A percentile compares a stretch with the other conserved stretches of the same genome.
phyloP scores from a whole-genome alignment of 208 protist species.

The Balamuthia mandrillaris region DNA sequence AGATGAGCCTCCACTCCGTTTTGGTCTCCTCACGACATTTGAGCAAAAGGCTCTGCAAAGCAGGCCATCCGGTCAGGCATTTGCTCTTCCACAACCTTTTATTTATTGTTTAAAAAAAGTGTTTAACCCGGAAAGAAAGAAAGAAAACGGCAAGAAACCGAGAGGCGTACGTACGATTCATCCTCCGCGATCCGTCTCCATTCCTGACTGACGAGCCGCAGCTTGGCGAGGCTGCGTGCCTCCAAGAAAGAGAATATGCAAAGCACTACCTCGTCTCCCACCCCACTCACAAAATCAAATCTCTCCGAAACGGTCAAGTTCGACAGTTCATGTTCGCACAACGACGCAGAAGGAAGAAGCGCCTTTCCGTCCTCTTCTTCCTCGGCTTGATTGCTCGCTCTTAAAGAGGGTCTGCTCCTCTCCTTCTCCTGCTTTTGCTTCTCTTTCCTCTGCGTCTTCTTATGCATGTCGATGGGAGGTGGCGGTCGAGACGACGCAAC shows the following conservation, averaged over 20 bases:
- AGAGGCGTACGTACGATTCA: background rate
- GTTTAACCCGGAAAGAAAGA: background rate
- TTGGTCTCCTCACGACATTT: background rate
- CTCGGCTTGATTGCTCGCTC: too few species aligned
- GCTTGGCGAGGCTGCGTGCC: background rate
- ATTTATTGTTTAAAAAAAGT: background rate
- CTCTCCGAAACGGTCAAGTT: too few species aligned
- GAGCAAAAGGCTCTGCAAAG: background rate
- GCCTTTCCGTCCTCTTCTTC: too few species aligned
- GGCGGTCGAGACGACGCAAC: too few species aligned
- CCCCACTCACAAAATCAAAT: too few species aligned
- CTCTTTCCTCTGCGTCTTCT: too few species aligned
- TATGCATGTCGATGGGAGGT: too few species aligned
- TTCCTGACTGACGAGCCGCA: background rate
- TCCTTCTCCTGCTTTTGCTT: too few species aligned
- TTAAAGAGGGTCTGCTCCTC: too few species aligned
- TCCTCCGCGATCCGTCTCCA: constrained; percentile 33
- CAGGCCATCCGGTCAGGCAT: background rate
- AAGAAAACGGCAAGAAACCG: background rate
- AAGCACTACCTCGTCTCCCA: constrained; percentile 10
- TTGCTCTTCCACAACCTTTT: background rate
- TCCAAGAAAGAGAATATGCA: constrained; percentile 30
- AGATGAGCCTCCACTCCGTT: background rate
- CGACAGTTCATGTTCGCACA: too few species aligned
- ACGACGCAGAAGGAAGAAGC: too few species aligned